These are phyloP conservation scores for Mrakia blollopis DNA, from an alignment of 768 basidiomycete species.

Conservation along the genomic window DNA sequence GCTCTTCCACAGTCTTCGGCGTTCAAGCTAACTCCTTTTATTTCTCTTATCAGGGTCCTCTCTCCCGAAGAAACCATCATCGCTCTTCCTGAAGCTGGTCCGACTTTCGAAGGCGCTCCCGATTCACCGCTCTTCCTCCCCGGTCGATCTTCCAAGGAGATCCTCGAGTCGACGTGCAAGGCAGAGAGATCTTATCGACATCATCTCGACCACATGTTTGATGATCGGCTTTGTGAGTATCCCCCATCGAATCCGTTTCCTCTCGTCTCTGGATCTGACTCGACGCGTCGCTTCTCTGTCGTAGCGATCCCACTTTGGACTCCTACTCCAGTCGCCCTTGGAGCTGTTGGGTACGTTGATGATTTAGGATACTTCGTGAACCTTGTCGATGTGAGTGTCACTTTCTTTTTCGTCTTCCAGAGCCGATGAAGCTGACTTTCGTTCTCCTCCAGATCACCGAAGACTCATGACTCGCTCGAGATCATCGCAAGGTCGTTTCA, in stretches of 20 bases:
- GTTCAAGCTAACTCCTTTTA: background rate
- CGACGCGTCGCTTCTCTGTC: background rate
- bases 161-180: background rate
- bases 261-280: background rate
- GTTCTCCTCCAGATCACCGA: background rate
- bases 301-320: constrained; percentile 60
- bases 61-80: background rate
- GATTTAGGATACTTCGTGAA: constrained; percentile 65
- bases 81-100: background rate
- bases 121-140: background rate
- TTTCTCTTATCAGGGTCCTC: background rate
- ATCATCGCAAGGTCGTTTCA: background rate
- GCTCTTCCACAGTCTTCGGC: background rate
- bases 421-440: background rate
- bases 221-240: constrained; percentile 54
- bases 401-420: background rate
- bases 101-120: background rate
- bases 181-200: constrained; percentile 63
- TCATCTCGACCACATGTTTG: constrained; percentile 62
- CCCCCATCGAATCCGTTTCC: no score
- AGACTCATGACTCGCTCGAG: background rate
- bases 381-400: constrained; percentile 55
- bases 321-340: constrained; percentile 59
- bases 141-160: background rate
- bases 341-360: constrained; percentile 68